Conservation (phyloP, 371 early-diverging fungal genomes). For the Apophysomyces elegans region DNA sequence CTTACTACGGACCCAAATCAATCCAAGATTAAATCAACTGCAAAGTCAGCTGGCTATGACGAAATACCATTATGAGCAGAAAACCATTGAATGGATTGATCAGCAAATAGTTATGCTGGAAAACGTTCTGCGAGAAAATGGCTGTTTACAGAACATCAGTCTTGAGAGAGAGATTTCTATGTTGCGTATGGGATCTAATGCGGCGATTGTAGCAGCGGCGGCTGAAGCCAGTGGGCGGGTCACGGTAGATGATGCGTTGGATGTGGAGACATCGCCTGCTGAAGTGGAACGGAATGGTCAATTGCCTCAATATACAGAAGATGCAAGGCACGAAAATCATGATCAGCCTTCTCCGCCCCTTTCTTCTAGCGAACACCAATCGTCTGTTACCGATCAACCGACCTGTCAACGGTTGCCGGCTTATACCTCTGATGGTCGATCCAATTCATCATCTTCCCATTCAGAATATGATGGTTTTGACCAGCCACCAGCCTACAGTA, state of each 20-base stretch:
- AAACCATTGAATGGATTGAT: constrained; percentile 50
- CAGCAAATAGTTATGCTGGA: constrained; percentile 44
- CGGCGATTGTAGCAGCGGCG: constrained; percentile 44
- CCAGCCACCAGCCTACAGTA: constrained; percentile 27
- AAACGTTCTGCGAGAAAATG: constrained; percentile 36
- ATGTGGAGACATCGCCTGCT: constrained; percentile 27
- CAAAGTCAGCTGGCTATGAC: constrained; percentile 37
- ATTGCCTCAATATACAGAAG: constrained; percentile 39
- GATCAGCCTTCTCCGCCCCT: no score
- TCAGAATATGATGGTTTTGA: constrained; percentile 21
- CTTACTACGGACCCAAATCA: constrained; percentile 41
- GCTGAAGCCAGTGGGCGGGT: constrained; percentile 42
- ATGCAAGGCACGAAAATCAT: constrained; percentile 11
- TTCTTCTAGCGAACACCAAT: not conserved
- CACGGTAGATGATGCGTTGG: constrained; percentile 52
- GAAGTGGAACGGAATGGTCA: constrained; percentile 28
- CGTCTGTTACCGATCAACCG: constrained; percentile 2
- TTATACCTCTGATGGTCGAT: constrained; percentile 20
- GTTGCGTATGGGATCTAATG: constrained; percentile 49
- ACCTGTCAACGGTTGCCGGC: constrained; percentile 21
- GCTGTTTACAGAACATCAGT: constrained; percentile 31
- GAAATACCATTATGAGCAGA: constrained; percentile 41
- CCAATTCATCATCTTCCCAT: not conserved
- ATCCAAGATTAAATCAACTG: constrained; percentile 39
- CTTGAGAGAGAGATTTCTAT: constrained; percentile 41